Base-by-base conservation (phyloP, 805 yeast species). In the Grigorovia jiainica region DNA sequence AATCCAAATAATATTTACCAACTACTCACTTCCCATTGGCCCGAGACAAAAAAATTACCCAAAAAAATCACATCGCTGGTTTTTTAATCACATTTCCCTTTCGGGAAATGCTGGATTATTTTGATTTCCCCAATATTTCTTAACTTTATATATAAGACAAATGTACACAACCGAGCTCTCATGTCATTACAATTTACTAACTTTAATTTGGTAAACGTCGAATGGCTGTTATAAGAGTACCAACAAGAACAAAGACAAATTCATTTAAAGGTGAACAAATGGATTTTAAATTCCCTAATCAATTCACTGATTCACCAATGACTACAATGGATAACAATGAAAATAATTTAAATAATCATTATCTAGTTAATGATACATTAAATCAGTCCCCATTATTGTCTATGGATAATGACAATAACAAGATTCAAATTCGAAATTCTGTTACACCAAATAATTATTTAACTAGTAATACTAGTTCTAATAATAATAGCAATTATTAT, bases 211-310 rank as follows among this genome's bases (percentile, higher is more conserved):
- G n/a, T n/a, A n/a, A n/a, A n/a, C n/a, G n/a, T n/a, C n/a, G 24
- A 21, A 27, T 27, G 31, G n/a, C 16, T 27, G 34, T 58, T 20
- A 49, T 57, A 13, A 53, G 63, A 43, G 43, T 57, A 11, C 64
- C 63, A 7, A 54, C 60, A 16, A 58, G 63, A 45, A 53, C 64
- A 23, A 66, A 63, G 48, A 59, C 70, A 1, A 46, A 54, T 7
- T 65, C 71, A 0, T 66, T 64, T 41, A 58, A 57, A 19, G 72
- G 72, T 5, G 51, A 62, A 2, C 71, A 67, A 46, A 56, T 63
- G 60, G 61, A 49, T 13, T 67, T 67, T 48, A 57, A 58, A 41
- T 67, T 66, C 41, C 72, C 72, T 13, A 5, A 30, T 19, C n/a
- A 7, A n/a, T 16, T 29, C 21, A 9, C 5, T 9, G n/a, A 10